Conservation (phyloP, 345 rosid species). For the Melastoma malabathricum region DNA sequence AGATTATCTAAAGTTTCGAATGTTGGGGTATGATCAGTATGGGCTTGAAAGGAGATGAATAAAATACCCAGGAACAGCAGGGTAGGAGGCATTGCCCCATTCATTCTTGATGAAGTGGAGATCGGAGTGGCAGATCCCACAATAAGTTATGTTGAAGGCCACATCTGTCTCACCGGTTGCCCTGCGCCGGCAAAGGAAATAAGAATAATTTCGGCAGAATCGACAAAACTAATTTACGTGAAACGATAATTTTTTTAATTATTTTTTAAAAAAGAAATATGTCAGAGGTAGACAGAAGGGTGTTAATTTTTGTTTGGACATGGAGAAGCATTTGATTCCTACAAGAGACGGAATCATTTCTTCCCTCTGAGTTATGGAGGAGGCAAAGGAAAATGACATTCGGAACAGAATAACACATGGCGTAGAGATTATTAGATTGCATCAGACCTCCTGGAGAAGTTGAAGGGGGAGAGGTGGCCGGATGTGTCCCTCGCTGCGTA, state of each 20-base stretch:
- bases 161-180: slow-evolving; percentile 21
- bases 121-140: slow-evolving; percentile 36
- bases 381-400: no score
- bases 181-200: slow-evolving; percentile 2
- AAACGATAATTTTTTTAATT: no score
- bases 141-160: slow-evolving; percentile 21
- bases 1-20: not conserved
- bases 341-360: no score
- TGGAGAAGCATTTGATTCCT: no score
- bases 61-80: slow-evolving; percentile 28
- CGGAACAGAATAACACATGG: no score
- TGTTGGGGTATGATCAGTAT: no score
- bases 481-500: slow-evolving; percentile 26
- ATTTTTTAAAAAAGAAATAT: no score
- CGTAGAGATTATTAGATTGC: no score
- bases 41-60: not conserved
- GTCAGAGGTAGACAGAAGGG: no score
- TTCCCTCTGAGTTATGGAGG: no score
- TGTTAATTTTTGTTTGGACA: no score
- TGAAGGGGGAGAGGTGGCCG: slow-evolving; percentile 26
- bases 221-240: no score
- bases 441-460: slow-evolving; percentile 22
- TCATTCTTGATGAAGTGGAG: slow-evolving; percentile 22
- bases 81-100: slow-evolving; percentile 29
- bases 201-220: not conserved